Evolutionary conservation across 768 basidiomycete genomes (phyloP), one percentile per base, ranked within the genome.

Genomic region (Tricholoma terreum): DNA sequence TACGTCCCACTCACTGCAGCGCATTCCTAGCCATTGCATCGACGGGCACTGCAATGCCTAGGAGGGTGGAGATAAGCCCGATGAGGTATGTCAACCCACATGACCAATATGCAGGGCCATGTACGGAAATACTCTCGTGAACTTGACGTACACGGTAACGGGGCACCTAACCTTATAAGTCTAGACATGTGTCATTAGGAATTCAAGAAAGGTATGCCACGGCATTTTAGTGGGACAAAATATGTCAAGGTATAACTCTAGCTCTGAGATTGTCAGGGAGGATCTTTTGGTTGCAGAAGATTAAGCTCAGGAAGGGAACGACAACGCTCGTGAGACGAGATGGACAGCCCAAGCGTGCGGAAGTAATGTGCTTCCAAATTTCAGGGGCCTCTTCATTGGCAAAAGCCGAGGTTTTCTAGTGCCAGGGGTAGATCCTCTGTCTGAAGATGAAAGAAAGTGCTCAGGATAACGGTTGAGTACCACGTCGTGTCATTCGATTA

Each of bases 11-110:
- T 27, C 24, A 27, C 24, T 27, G 24, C 6, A 27, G 24, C 24
- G 24, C 24, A 27, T 6, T 27, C 24, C 24, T 6, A 27, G 24
- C 6, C 24, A 2, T 27, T 27, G 24, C 2, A 6, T 27, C 6
- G 6, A 27, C 24, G 6, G 2, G 24, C 6, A 36, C n/a, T 36
- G 38, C 33, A 56, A 7, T 5, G 11, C 12, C 27, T 51, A 12
- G 53, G 19, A 27, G 30, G 49, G 52, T 50, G 61, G 60, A 64
- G 63, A 58, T 61, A 58, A 60, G 36, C 22, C 42, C 24, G 22
- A 17, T 31, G 51, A 50, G 24, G 22, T 54, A 57, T 59, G 58
- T 55, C 56, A 58, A 6, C 24, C 46, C 34, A 31, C 46, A 49
- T 61, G 54, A 55, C 40, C 58, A 52, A 48, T 52, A 43, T 50